phyloP scores from a whole-genome alignment of 345 rosid genomes.

The Eucalyptus sideroxylon region DNA sequence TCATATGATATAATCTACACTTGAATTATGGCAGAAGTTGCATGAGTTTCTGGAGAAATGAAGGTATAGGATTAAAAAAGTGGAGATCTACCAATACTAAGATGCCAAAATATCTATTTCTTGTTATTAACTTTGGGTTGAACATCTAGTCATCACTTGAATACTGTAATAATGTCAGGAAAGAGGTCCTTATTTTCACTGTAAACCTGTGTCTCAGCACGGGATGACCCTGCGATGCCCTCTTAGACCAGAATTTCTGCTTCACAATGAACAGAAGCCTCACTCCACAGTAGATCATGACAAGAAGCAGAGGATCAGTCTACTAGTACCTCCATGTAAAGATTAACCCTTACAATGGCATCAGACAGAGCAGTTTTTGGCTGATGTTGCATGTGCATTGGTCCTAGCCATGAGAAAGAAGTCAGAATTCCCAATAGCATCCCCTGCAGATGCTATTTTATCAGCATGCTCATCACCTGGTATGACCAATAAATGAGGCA shows the following conservation, averaged over 20 bases:
- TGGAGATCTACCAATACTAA: background rate
- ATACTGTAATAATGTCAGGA: background rate
- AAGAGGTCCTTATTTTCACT: background rate
- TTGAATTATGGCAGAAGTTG: background rate
- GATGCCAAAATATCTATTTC: background rate
- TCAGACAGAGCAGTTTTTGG: conserved; percentile 24
- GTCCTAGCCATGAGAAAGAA: conserved; percentile 45
- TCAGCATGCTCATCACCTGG: conserved; percentile 49
- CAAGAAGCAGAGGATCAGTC: background rate
- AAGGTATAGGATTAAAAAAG: background rate
- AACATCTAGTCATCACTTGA: background rate
- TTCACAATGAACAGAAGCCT: background rate
- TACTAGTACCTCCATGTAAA: conserved; percentile 25
- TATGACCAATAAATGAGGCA: conserved; percentile 11
- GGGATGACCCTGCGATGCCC: background rate
- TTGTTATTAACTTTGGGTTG: background rate
- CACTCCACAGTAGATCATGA: background rate
- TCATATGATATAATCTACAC: background rate
- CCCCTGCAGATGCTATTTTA: conserved; percentile 40
- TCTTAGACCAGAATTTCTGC: background rate
- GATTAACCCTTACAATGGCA: conserved; percentile 46
- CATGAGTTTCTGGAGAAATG: background rate
- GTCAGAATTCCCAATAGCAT: conserved; percentile 39
- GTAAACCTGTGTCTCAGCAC: background rate
- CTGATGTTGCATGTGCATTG: conserved; percentile 37